A percentile compares a stretch with the other conserved stretches of the same genome.
Conservation (phyloP, 2,329 filamentous ascomycete genomes). For the Amesomyces nigricolor region DNA sequence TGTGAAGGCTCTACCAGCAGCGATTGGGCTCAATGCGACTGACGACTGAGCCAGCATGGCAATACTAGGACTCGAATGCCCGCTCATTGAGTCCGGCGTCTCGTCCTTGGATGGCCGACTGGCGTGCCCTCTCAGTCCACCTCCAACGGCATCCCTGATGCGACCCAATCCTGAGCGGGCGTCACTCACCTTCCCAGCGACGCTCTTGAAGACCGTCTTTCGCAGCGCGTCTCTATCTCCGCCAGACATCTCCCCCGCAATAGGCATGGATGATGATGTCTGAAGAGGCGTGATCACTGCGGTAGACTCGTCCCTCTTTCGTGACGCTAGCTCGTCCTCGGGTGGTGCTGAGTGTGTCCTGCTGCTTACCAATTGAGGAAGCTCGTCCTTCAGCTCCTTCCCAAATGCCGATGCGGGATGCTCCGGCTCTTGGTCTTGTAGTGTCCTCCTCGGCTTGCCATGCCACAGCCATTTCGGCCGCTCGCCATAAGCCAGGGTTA, state of each 20-base stretch:
- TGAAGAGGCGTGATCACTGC: conserved; percentile 40
- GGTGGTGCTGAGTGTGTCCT: conserved; percentile 46
- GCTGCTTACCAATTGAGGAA: conserved; percentile 32
- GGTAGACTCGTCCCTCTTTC: conserved; percentile 42
- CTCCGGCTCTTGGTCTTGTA: conserved; percentile 39
- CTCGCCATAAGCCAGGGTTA: conserved; percentile 72
- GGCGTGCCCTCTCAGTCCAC: conserved; percentile 47
- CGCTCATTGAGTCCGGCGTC: conserved; percentile 33
- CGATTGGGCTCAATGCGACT: conserved; percentile 34
- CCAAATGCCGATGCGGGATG: conserved; percentile 46
- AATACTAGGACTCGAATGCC: conserved; percentile 32
- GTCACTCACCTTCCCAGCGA: conserved; percentile 72
- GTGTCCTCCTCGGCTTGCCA: conserved; percentile 72
- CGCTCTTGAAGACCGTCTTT: conserved; percentile 69
- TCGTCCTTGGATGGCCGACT: conserved; percentile 55
- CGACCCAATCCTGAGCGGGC: conserved; percentile 76
- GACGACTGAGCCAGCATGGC: conserved; percentile 36
- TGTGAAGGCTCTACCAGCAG: conserved; percentile 49
- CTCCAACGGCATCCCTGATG: conserved; percentile 79
- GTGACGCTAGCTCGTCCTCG: conserved; percentile 47
- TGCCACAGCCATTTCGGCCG: conserved; percentile 91
- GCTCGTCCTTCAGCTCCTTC: conserved; percentile 44
- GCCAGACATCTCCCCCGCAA: conserved; percentile 41
- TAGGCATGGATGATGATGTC: conserved; percentile 40
- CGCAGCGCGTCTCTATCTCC: conserved; percentile 55